Evolutionary conservation across 495 filamentous ascomycete species (phyloP).

Genomic region (Oleoguttula mirabilis): DNA sequence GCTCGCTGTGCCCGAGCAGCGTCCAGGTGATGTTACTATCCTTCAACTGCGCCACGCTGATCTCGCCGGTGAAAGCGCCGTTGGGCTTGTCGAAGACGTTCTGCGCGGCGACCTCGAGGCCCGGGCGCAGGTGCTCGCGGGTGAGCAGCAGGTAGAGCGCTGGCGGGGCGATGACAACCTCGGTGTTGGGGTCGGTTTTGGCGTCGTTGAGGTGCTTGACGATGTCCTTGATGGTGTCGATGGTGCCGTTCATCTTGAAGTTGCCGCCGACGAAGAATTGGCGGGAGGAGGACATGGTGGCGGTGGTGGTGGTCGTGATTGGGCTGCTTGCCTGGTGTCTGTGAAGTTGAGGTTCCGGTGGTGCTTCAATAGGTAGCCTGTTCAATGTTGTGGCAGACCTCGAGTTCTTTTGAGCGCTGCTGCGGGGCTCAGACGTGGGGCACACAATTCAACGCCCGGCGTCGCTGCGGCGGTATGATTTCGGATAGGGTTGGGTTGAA

Average conservation of each 20-base stretch:
- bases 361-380: too few species aligned
- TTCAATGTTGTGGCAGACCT: too few species aligned
- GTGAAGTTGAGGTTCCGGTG: too few species aligned
- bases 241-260: constrained; percentile 99
- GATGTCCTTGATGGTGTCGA: constrained; percentile 74
- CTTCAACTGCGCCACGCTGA: constrained; percentile 78
- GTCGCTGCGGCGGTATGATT: too few species aligned
- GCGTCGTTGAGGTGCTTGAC: constrained; percentile 76
- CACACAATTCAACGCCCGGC: too few species aligned
- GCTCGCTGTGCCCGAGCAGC: constrained; percentile 86
- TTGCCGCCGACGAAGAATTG: constrained; percentile 99
- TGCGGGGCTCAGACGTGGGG: too few species aligned
- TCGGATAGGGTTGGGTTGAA: too few species aligned
- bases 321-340: constrained; percentile 5
- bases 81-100: constrained; percentile 95
- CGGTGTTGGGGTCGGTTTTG: constrained; percentile 55
- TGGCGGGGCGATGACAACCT: constrained; percentile 90
- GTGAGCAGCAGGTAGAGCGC: constrained; percentile 80
- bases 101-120: constrained; percentile 69
- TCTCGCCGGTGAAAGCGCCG: constrained; percentile 95
- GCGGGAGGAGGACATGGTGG: constrained; percentile 59
- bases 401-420: too few species aligned
- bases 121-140: constrained; percentile 53
- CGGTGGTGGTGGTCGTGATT: constrained; percentile 18
- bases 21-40: constrained; percentile 80